Conservation (phyloP, 2,329 filamentous ascomycete genomes). For the Colletotrichum caudatum region DNA sequence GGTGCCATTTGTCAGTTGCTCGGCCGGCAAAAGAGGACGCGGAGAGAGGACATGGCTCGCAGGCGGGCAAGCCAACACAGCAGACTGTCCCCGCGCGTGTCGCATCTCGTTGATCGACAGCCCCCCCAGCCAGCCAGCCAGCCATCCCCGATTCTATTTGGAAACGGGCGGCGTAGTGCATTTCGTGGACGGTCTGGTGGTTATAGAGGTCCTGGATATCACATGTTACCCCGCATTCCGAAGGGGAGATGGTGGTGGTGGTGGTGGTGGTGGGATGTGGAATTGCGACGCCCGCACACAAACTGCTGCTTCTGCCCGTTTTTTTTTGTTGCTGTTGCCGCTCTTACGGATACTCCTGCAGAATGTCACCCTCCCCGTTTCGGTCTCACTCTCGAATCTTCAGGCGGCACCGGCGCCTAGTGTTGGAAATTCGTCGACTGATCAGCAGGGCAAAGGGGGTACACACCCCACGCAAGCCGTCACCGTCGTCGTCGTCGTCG, state of each 20-base stretch:
- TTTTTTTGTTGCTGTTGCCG: neutral
- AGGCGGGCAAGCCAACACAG: slow-evolving; percentile 3
- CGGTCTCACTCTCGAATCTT: slow-evolving; percentile 2
- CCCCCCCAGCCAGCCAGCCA: neutral
- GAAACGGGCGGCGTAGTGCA: slow-evolving; percentile 1
- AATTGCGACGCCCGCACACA: slow-evolving; percentile 9
- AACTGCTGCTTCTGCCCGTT: neutral
- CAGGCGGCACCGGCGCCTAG: slow-evolving; percentile 36
- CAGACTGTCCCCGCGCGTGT: neutral
- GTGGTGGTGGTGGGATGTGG: neutral
- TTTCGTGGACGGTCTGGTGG: neutral
- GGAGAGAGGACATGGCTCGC: neutral
- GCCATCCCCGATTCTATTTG: slow-evolving; percentile 1
- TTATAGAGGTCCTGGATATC: neutral
- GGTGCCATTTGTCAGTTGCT: neutral
- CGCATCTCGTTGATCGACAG: slow-evolving; percentile 5
- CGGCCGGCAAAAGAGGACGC: neutral
- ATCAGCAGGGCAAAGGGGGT: neutral
- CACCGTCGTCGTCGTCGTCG: neutral
- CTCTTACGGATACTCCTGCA: neutral
- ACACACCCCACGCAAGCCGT: neutral
- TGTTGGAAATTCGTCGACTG: slow-evolving; percentile 21
- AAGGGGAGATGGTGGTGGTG: neutral
- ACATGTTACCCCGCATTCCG: slow-evolving; percentile 22
- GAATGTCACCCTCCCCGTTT: neutral